Base-by-base conservation (phyloP, 2,329 filamentous ascomycete genomes). In the Berkeleyomyces basicola region DNA sequence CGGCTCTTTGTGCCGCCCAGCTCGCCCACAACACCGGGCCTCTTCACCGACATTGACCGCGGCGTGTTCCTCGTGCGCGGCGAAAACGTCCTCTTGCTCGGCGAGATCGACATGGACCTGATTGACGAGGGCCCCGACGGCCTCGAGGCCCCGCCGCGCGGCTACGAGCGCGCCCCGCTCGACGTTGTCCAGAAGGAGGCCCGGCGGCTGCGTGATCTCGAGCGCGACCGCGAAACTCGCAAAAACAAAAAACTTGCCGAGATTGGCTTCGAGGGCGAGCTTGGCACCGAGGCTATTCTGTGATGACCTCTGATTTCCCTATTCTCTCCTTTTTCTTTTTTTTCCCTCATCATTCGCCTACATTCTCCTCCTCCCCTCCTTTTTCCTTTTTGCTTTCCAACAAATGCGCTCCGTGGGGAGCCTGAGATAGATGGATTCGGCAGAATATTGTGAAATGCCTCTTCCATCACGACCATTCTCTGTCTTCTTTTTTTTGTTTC, bases 41-140 rank as follows among this genome's bases (percentile, higher is more conserved):
- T 95, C 60, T 97, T 90, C 72, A 88, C 90, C 65, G 93, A 99
- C 72, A 82, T 95, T 65, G 79, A 84, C 9, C 84, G 90, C 64
- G 93, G 93, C 59, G 84, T 95, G 66, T 97, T 93, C 75, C 82
- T 97, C 43, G 89, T 99, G 55, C 82, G 93, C 64, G 93, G 93
- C 68, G 93, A 99, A 76, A 99, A 99, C 72, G 93, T 99, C n/a
- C 79, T 96, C 60, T 78, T 99, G 53, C 81, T 97, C 16, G 93
- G 93, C 44, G 95, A 97, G 74, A 95, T 99, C 69, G 93, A 99
- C 72, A 82, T 99, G 33, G 93, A 99, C 77, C 90, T 87, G 70
- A 93, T 99, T 74, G 93, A 99, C 72, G 85, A 95, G 64, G 78
- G 89, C 16, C 79, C 90, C 11, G 73, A 78, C 4, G 83, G 85